Evolutionary conservation across 495 filamentous ascomycete species (phyloP).

Genomic region (Neurospora sp.): DNA sequence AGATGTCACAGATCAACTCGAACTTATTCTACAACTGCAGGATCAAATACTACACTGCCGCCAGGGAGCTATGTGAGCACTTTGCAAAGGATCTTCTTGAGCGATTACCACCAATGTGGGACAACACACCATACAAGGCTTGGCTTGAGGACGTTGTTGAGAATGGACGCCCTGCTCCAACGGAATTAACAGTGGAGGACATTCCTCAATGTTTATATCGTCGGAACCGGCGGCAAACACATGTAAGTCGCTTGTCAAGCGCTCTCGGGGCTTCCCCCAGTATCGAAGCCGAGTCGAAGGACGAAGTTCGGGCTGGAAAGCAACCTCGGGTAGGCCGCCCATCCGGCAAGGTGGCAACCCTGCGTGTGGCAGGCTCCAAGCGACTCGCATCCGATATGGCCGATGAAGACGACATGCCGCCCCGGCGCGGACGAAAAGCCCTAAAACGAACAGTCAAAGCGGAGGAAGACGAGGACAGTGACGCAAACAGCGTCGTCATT

Average conservation of each 20-base stretch:
- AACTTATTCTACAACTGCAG: slow-evolving; percentile 26
- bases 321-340: slow-evolving; percentile 14
- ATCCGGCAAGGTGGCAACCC: slow-evolving; percentile 23
- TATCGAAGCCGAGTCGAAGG: slow-evolving; percentile 7
- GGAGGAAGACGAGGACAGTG: slow-evolving; percentile 20
- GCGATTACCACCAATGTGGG: background rate
- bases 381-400: slow-evolving; percentile 28
- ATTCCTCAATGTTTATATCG: slow-evolving; percentile 9
- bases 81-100: background rate
- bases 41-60: slow-evolving; percentile 15
- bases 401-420: slow-evolving; percentile 10
- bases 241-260: background rate
- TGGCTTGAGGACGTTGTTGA: background rate
- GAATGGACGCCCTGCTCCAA: background rate
- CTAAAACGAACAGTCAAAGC: slow-evolving; percentile 23
- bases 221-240: background rate
- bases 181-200: slow-evolving; percentile 11
- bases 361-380: slow-evolving; percentile 23
- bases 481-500: slow-evolving; percentile 26
- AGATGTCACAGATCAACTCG: slow-evolving; percentile 2
- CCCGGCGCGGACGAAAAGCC: slow-evolving; percentile 10
- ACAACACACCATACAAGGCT: background rate
- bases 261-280: background rate
- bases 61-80: background rate
- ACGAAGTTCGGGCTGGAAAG: slow-evolving; percentile 4